phyloP scores from a whole-genome alignment of 257 asterid genomes.

The Plantago ovata region DNA sequence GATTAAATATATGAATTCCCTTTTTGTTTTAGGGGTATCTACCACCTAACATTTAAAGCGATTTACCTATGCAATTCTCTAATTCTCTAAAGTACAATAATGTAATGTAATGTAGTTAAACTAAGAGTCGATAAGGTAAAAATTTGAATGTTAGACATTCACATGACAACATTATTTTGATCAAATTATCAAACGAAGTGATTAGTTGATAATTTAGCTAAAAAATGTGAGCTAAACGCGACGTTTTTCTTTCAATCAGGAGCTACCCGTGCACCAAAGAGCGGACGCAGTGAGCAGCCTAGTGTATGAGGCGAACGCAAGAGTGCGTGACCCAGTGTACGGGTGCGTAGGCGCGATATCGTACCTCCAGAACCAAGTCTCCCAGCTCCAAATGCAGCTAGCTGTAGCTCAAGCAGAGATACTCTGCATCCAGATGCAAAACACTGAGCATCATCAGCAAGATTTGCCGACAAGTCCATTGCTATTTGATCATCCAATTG shows the following conservation, averaged over 20 bases:
- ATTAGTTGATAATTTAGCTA: too few species aligned
- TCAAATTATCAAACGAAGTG: too few species aligned
- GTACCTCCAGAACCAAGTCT: slow-evolving; percentile 45
- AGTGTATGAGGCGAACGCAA: slow-evolving; percentile 52
- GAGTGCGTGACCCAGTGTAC: slow-evolving; percentile 47
- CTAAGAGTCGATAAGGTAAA: too few species aligned
- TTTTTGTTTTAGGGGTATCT: too few species aligned
- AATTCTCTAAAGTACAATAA: too few species aligned
- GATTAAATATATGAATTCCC: too few species aligned
- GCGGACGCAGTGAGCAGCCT: slow-evolving; percentile 52
- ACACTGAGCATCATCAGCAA: slow-evolving; percentile 19
- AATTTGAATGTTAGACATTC: too few species aligned
- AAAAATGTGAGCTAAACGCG: too few species aligned
- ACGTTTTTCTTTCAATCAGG: slow-evolving; percentile 31
- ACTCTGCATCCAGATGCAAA: slow-evolving; percentile 51
- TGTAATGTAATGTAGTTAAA: too few species aligned
- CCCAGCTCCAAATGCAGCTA: slow-evolving; percentile 56
- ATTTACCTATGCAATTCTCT: too few species aligned
- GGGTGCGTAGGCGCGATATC: slow-evolving; percentile 55
- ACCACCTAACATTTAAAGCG: too few species aligned
- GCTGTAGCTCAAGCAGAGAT: slow-evolving; percentile 53
- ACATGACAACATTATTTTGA: too few species aligned
- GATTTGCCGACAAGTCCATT: slow-evolving; percentile 7
- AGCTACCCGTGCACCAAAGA: slow-evolving; percentile 41
- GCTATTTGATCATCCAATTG: neutral